Percentiles rank a stretch among this genome's conserved stretches.
These are phyloP conservation scores for Cerioporus squamosus DNA, from an alignment of 1,284 basidiomycete species.

Conservation along the genomic window DNA sequence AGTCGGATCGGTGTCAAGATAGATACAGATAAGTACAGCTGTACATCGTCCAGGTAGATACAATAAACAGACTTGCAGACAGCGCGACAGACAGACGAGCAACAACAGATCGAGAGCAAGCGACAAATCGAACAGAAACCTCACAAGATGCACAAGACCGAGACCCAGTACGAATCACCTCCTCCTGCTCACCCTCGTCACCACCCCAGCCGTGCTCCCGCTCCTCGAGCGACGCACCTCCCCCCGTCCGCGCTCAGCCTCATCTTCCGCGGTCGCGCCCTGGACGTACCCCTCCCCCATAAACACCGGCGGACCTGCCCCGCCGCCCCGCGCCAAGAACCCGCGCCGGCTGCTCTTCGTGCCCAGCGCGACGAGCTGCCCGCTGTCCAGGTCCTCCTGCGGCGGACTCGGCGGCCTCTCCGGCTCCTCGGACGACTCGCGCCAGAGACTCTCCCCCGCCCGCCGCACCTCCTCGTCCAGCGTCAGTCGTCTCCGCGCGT, in stretches of 20 bases:
- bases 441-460: conserved; percentile 43
- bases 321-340: conserved; percentile 76
- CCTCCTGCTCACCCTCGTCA: background rate
- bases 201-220: conserved; percentile 1
- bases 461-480: conserved; percentile 67
- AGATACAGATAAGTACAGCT: conserved; percentile 1
- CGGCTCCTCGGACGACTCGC: conserved; percentile 23
- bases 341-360: conserved; percentile 55
- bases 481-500: conserved; percentile 47
- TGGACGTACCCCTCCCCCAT: conserved; percentile 69
- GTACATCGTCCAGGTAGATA: background rate
- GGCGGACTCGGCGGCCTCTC: conserved; percentile 32
- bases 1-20: background rate
- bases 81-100: conserved; percentile 7
- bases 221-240: conserved; percentile 9
- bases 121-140: conserved; percentile 16
- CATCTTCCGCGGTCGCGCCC: conserved; percentile 39
- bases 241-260: conserved; percentile 15
- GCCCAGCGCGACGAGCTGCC: conserved; percentile 56
- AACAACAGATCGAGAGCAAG: conserved; percentile 24
- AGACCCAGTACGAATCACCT: background rate
- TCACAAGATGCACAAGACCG: background rate
- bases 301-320: conserved; percentile 66
- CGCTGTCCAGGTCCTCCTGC: conserved; percentile 43
- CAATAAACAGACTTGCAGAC: conserved; percentile 1